Percentiles rank a stretch among this genome's conserved stretches.
phyloP scores from a whole-genome alignment of 2,329 filamentous ascomycete genomes.

The Emericellopsis cladophorae region DNA sequence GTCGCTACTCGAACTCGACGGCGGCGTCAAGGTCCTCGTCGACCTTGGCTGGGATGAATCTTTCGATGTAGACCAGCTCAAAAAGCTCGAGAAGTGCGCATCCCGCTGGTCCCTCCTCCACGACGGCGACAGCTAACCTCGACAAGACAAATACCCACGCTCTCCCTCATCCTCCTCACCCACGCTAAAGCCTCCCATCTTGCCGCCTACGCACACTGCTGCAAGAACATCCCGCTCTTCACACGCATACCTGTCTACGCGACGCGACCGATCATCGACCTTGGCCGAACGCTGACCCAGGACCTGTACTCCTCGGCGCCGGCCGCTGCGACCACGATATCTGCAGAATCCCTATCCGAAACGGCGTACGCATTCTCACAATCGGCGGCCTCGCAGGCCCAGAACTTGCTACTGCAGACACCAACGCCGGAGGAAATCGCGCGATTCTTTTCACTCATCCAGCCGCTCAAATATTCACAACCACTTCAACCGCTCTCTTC shows the following conservation, averaged over 20 bases:
- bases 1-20: constrained; percentile 93
- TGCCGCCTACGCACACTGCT: constrained; percentile 89
- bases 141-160: constrained; percentile 69
- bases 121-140: background rate
- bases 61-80: constrained; percentile 72
- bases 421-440: constrained; percentile 84
- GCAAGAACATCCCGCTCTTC: constrained; percentile 90
- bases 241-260: constrained; percentile 89
- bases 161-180: constrained; percentile 88
- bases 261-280: constrained; percentile 82
- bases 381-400: constrained; percentile 26
- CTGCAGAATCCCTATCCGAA: constrained; percentile 58
- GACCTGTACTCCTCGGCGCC: constrained; percentile 88
- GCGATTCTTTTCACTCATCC: constrained; percentile 80
- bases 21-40: constrained; percentile 87
- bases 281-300: constrained; percentile 81
- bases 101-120: background rate
- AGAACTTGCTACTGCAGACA: constrained; percentile 50
- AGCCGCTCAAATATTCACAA: constrained; percentile 92
- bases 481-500: constrained; percentile 82
- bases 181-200: constrained; percentile 88
- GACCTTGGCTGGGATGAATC: constrained; percentile 94
- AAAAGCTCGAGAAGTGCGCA: constrained; percentile 76
- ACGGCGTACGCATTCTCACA: constrained; percentile 40
- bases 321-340: constrained; percentile 74